Evolutionary conservation across 2,329 filamentous ascomycete species (phyloP).

Genomic region (Trichoderma pleuroti): DNA sequence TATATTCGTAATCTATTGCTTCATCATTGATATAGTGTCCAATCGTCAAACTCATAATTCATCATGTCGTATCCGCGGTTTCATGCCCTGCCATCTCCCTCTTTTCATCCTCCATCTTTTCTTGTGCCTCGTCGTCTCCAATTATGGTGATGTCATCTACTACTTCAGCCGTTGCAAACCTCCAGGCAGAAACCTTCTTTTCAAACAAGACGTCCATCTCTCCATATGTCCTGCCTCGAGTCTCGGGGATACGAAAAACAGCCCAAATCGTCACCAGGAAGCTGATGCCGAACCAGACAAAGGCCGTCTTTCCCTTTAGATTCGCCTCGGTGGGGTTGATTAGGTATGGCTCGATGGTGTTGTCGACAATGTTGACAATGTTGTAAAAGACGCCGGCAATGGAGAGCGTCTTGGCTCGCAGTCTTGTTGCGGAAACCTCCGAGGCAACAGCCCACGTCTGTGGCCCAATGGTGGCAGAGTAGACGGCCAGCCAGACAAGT

Average conservation of each 20-base stretch:
- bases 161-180: conserved; percentile 29
- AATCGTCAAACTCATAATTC: not conserved
- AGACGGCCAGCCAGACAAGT: conserved; percentile 20
- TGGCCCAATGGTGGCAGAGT: conserved; percentile 16
- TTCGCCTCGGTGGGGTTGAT: conserved; percentile 35
- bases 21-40: not conserved
- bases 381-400: conserved; percentile 24
- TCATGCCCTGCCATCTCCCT: not conserved
- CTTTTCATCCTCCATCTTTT: not conserved
- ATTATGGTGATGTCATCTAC: not conserved
- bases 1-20: not conserved
- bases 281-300: conserved; percentile 20
- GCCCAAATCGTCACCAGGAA: conserved; percentile 25
- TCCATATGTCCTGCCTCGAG: conserved; percentile 27
- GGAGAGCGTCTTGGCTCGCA: conserved; percentile 25
- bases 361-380: conserved; percentile 23
- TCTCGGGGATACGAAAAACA: conserved; percentile 28
- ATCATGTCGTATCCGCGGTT: not conserved
- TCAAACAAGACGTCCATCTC: conserved; percentile 31
- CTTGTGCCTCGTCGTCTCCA: not conserved
- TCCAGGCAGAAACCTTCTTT: conserved; percentile 26
- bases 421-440: conserved; percentile 16
- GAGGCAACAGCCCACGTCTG: conserved; percentile 20
- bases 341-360: conserved; percentile 30
- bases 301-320: conserved; percentile 34